Evolutionary conservation across 176 grass and related monocot genomes (phyloP), one percentile per base, ranked within the genome.

Genomic region (Bothriochloa decipiens): DNA sequence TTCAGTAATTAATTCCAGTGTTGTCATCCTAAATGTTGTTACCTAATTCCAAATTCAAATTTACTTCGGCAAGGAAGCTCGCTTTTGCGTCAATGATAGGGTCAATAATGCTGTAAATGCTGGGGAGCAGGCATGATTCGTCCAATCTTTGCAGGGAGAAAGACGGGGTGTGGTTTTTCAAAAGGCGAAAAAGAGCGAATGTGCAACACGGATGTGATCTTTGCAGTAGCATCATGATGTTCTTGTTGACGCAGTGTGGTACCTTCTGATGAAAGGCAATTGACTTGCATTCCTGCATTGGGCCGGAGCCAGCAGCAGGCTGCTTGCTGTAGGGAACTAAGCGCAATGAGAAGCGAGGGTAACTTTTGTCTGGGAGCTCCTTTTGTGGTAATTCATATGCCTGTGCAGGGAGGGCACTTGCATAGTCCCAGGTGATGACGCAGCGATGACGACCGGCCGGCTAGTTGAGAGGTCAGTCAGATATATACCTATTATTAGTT

Each of bases 171-270:
- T 3, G 28, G n/a, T 14, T 25, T 47, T 50, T 53, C 62, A 68
- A 69, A 81, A 81, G 72, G 43, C 25, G 33, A 86, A 33, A 35
- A 52, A 72, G 74, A 28, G 49, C 9, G 20, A 65, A 64, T 83
- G 52, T 27, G 11, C 45, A 72, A 65, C 75, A 69, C 33, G 75
- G 84, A 91, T 84, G 62, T 69, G 89, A 87, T 91, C 83, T 11
- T 87, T 28, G 78, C 85, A 84, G 85, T 70, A 80, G 74, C 85
- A 87, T 87, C 81, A 84, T 91, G 68, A 84, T 91, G 81, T 64
- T 62, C 23, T 84, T 33, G 5, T 83, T 87, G 85, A 87, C 89
- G 17, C 70, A 64, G 74, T 40, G 80, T 67, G 41, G 85, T 87
- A 87, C 85, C 75, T 87, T 87, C 85, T 87, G 89, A 87, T 87